Conservation (phyloP, 257 asterid genomes). For the Capsicum baccatum region DNA sequence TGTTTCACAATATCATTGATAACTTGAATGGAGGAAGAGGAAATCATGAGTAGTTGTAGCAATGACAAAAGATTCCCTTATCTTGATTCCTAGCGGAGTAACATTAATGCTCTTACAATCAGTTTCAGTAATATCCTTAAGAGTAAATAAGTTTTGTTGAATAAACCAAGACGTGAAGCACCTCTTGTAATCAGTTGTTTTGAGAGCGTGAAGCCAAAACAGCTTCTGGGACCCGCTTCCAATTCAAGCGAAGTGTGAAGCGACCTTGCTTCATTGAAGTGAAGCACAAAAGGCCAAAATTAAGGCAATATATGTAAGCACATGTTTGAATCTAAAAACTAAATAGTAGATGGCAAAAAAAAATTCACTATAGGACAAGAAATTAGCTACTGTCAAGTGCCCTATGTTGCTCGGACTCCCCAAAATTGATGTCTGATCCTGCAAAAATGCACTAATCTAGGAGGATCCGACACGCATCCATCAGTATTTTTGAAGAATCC, state of each 20-base stretch:
- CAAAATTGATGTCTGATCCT: too few relatives aligned
- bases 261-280: background rate
- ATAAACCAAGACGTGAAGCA: background rate
- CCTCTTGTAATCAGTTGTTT: background rate
- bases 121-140: background rate
- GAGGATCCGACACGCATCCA: too few relatives aligned
- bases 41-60: background rate
- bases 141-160: background rate
- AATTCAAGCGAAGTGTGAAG: background rate
- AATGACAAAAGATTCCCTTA: conserved; percentile 2
- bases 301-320: background rate
- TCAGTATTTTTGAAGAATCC: too few relatives aligned
- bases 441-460: too few relatives aligned
- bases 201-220: background rate
- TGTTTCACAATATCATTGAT: background rate
- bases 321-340: background rate
- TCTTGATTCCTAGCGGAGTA: background rate
- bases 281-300: background rate
- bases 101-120: background rate
- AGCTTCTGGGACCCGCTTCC: background rate
- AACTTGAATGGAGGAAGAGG: background rate
- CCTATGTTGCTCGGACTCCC: too few relatives aligned
- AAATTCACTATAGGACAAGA: background rate
- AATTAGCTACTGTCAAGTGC: background rate
- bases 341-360: too few relatives aligned